These are phyloP conservation scores for Begonia fuchsioides DNA, from an alignment of 306 rosid genomes.

Conservation along the genomic window DNA sequence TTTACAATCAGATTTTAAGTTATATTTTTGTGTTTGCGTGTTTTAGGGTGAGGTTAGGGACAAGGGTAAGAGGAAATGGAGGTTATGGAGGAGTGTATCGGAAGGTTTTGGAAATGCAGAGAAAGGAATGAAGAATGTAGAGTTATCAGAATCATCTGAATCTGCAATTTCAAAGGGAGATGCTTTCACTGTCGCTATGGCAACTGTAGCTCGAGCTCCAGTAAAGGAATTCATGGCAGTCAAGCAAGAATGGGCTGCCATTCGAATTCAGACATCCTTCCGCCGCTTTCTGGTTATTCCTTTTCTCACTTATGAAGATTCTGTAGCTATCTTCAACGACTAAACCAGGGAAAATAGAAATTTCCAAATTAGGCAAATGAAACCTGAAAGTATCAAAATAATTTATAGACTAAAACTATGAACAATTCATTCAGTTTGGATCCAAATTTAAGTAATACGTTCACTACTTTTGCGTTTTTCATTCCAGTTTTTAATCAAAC, in stretches of 20 bases:
- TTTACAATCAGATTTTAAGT: not conserved
- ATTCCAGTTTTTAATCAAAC: too few relatives aligned
- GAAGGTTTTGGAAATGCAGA: slow-evolving; percentile 35
- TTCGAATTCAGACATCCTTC: slow-evolving; percentile 65
- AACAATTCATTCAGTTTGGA: too few relatives aligned
- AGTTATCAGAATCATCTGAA: slow-evolving; percentile 14
- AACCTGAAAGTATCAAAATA: too few relatives aligned
- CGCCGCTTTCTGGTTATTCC: slow-evolving; percentile 54
- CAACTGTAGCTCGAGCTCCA: slow-evolving; percentile 55
- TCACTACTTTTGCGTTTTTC: too few relatives aligned
- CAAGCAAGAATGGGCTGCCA: slow-evolving; percentile 70
- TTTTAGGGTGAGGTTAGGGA: slow-evolving; percentile 41
- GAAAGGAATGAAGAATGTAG: slow-evolving; percentile 22
- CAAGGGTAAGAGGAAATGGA: slow-evolving; percentile 71
- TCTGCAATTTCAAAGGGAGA: slow-evolving; percentile 24
- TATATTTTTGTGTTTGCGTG: slow-evolving; percentile 1
- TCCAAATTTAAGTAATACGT: too few relatives aligned
- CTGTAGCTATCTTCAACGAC: too few relatives aligned
- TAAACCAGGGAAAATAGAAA: too few relatives aligned
- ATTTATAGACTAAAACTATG: too few relatives aligned
- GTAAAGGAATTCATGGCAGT: slow-evolving; percentile 46
- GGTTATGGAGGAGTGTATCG: slow-evolving; percentile 57
- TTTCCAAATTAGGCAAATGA: too few relatives aligned
- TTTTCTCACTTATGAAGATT: not conserved
- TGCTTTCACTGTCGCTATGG: slow-evolving; percentile 54